phyloP scores from a whole-genome alignment of 371 early-diverging fungal genomes.

The Lichtheimia corymbifera region DNA sequence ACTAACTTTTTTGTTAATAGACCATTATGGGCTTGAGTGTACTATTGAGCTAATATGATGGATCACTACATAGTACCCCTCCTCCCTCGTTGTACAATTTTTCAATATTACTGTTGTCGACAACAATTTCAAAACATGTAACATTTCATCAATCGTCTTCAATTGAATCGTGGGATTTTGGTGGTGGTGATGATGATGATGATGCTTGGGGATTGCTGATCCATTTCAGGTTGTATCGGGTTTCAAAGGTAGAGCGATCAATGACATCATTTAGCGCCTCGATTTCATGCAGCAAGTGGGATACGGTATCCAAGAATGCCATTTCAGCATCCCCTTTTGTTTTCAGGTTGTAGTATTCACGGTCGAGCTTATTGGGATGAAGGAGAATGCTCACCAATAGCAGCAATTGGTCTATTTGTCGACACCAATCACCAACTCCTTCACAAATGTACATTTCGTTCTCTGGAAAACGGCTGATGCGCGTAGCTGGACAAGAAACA shows the following conservation, averaged over 20 bases:
- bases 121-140: neutral
- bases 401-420: neutral
- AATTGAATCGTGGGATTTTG: too few relatives aligned
- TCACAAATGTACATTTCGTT: constrained; percentile 15
- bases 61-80: too few relatives aligned
- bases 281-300: neutral
- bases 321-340: constrained; percentile 16
- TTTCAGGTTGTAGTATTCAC: constrained; percentile 3
- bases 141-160: too few relatives aligned
- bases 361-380: constrained; percentile 12
- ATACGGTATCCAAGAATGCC: neutral
- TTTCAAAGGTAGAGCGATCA: constrained; percentile 12
- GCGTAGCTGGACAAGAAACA: constrained; percentile 7
- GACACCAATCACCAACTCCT: constrained; percentile 10
- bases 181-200: too few relatives aligned
- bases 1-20: constrained; percentile 2
- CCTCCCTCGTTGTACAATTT: neutral
- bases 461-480: constrained; percentile 7
- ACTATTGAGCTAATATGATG: constrained; percentile 10
- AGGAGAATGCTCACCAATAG: neutral
- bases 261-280: constrained; percentile 9
- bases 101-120: neutral
- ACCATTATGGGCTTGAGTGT: constrained; percentile 27
- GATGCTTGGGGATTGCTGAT: neutral
- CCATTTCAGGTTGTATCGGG: constrained; percentile 14